phyloP scores from a whole-genome alignment of 768 basidiomycete genomes.

The Cyclocybe cylindracea region DNA sequence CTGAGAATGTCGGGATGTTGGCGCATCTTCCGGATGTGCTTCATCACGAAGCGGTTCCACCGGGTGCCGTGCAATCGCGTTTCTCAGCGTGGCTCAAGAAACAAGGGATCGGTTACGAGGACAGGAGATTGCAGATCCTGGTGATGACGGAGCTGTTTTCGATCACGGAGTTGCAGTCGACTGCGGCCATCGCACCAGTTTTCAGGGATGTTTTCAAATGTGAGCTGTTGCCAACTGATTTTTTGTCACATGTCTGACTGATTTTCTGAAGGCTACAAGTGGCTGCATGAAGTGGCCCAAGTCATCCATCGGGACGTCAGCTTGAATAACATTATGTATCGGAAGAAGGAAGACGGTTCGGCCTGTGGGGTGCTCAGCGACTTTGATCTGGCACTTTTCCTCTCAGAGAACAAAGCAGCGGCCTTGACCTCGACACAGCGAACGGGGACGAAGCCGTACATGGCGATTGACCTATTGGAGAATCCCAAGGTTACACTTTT shows the following conservation, averaged over 20 bases:
- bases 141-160: conserved; percentile 3
- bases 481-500: not conserved
- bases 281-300: conserved; percentile 6
- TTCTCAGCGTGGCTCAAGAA: not conserved
- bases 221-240: not conserved
- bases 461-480: conserved; percentile 3
- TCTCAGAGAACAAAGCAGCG: not conserved
- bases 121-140: not conserved
- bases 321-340: conserved; percentile 21
- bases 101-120: not conserved
- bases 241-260: not conserved
- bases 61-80: not conserved
- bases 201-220: not conserved
- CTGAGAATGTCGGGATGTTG: not conserved
- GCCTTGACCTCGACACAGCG: conserved; percentile 8
- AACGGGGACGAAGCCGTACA: conserved; percentile 15
- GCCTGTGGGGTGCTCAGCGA: conserved; percentile 17
- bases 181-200: not conserved
- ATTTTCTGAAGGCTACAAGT: conserved; percentile 3
- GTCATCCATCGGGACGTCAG: conserved; percentile 25
- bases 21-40: conserved; percentile 1
- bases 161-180: not conserved
- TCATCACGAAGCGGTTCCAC: not conserved
- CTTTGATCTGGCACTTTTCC: conserved; percentile 9
- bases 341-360: conserved; percentile 1